A percentile compares a stretch with the other conserved stretches of the same genome.
phyloP scores from a whole-genome alignment of 768 basidiomycete species.

The Kwoniella dendrophila region DNA sequence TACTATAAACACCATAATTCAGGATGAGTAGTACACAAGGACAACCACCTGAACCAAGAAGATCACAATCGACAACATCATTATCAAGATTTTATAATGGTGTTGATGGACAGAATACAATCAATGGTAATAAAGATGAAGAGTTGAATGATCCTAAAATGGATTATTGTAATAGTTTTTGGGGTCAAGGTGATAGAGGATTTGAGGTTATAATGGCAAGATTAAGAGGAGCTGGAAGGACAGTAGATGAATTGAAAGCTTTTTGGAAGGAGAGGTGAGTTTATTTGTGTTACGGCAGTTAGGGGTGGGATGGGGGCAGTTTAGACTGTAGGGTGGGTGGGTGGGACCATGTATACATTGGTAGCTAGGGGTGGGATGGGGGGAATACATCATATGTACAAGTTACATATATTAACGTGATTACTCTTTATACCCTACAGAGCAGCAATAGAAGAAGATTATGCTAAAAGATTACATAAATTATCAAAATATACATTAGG shows the following conservation, averaged over 20 bases:
- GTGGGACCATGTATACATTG: background rate
- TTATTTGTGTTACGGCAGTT: conserved; percentile 1
- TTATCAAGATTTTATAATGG: conserved; percentile 50
- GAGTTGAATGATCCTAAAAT: conserved; percentile 65
- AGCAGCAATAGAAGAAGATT: conserved; percentile 90
- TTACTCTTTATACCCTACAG: conserved; percentile 57
- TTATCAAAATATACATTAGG: conserved; percentile 76
- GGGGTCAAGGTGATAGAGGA: conserved; percentile 83
- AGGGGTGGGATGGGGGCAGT: conserved; percentile 14
- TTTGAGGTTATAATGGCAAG: conserved; percentile 88
- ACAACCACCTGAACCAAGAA: conserved; percentile 36
- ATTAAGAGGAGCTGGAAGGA: conserved; percentile 77
- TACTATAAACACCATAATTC: too few species aligned
- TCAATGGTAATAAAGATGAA: conserved; percentile 65
- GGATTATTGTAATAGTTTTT: conserved; percentile 97
- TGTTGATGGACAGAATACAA: conserved; percentile 66
- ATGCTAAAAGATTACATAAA: conserved; percentile 79
- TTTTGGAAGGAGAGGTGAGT: conserved; percentile 94
- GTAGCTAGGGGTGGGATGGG: conserved; percentile 13
- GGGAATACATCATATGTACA: background rate
- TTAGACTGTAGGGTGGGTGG: background rate
- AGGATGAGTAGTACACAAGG: conserved; percentile 10
- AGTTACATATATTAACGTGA: background rate
- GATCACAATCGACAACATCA: conserved; percentile 52
- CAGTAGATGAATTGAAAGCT: conserved; percentile 80